Evolutionary conservation across 2,329 filamentous ascomycete species (phyloP), one percentile per base, ranked within the genome.

Genomic region (Fusarium sterilihyphosum): DNA sequence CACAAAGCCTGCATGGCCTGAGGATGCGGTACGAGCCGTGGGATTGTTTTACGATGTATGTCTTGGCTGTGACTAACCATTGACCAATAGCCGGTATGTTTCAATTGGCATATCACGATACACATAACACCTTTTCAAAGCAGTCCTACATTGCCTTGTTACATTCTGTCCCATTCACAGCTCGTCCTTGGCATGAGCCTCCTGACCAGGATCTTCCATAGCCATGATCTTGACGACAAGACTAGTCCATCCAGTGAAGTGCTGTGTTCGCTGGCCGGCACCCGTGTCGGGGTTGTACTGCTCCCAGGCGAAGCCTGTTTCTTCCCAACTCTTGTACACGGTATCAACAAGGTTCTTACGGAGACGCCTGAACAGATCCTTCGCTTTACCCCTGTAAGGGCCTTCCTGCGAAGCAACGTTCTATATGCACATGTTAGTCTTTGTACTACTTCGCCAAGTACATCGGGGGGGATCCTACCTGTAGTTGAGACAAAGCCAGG

Each of bases 181-280:
- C 82, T 90, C 88, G 74, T 89, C 87, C 73, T 80, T 83, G 26
- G 63, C 78, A 53, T 82, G 82, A 37, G 73, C 78, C 46, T 77
- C 76, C 49, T 77, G 77, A 33, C 73, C 73, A 29, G 94, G 80
- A 77, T 97, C 92, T 12, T 94, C 93, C 94, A 99, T 96, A 53
- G 91, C 91, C 95, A 98, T 98, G 76, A 99, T 94, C 87, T 98
- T 98, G 52, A 98, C 95, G 54, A 98, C 94, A 83, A 98, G 86
- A 82, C 94, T 98, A n/a, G 96, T 99, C 96, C 96, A 99, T 58
- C 96, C 96, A 0, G 96, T 98, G 82, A 99, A 99, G 83, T 98
- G 96, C 86, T 98, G 95, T 10, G 95, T 98, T 47, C 96, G 89
- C 86, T 98, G 96, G n/a, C 96, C 96, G 61, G 90, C 89, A 52